These are phyloP conservation scores for Globisporangium camurandrum DNA, from an alignment of 352 stramenopile species.

Conservation along the genomic window DNA sequence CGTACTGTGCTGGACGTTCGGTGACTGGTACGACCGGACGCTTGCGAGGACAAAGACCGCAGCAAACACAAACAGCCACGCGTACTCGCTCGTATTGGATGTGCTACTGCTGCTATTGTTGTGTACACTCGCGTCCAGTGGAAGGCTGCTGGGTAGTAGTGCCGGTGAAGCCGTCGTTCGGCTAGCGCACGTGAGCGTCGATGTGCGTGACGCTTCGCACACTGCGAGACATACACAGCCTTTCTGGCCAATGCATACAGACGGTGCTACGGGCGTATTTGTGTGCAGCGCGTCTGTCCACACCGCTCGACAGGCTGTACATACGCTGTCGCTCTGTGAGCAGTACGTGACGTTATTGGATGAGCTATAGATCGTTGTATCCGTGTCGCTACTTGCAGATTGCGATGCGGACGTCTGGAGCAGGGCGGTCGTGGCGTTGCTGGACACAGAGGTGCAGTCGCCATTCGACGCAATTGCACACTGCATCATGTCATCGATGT, in stretches of 20 bases:
- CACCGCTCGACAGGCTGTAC: conserved; percentile 1
- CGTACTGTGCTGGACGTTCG: not conserved
- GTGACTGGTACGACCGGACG: conserved; percentile 2
- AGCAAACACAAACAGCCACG: conserved; percentile 17
- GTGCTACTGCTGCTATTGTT: no score
- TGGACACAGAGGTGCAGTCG: not conserved
- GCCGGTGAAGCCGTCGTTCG: not conserved
- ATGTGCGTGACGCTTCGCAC: conserved; percentile 7
- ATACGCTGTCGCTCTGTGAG: conserved; percentile 2
- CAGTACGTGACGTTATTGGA: conserved; percentile 6
- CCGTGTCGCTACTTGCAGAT: not conserved
- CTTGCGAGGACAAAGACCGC: conserved; percentile 6
- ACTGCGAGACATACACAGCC: conserved; percentile 10
- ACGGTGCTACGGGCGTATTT: not conserved
- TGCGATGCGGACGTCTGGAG: not conserved
- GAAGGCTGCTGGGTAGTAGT: no score
- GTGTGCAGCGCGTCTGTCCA: conserved; percentile 1
- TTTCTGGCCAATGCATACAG: conserved; percentile 2
- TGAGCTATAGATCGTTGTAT: not conserved
- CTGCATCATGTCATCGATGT: no score
- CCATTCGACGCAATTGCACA: not conserved
- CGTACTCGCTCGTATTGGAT: no score
- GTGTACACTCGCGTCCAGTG: no score
- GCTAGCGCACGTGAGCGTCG: not conserved
- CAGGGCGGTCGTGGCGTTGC: not conserved